Evolutionary conservation across 805 yeast genomes (phyloP).

Genomic region (Starmera caribaea): DNA sequence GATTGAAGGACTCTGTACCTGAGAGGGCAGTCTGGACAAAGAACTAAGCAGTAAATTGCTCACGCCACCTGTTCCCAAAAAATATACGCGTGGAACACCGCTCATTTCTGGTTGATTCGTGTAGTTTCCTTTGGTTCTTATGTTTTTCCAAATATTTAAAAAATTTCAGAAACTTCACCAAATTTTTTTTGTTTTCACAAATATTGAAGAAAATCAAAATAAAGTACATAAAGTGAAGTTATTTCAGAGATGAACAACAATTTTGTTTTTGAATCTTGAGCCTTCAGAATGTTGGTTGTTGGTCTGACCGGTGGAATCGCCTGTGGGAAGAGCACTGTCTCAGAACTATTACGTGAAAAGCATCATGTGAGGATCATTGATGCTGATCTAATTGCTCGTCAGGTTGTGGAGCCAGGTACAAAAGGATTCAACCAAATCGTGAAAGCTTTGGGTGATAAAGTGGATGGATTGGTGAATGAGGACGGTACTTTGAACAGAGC

Average conservation of each 20-base stretch:
- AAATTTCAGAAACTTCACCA: neutral
- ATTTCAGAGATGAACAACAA: neutral
- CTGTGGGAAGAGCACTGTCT: constrained; percentile 92
- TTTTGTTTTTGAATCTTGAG: neutral
- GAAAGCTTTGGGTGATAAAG: constrained; percentile 41
- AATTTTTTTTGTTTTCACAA: neutral
- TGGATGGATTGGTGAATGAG: constrained; percentile 36
- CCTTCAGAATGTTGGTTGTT: constrained; percentile 60
- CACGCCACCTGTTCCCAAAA: constrained; percentile 1
- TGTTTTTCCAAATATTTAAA: too few species aligned
- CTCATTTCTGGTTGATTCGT: too few species aligned
- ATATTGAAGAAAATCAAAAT: neutral
- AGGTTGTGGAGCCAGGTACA: constrained; percentile 75
- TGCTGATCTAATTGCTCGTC: constrained; percentile 84
- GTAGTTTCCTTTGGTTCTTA: too few species aligned
- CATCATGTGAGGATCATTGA: constrained; percentile 60
- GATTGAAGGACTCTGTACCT: neutral
- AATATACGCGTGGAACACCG: neutral
- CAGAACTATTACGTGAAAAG: constrained; percentile 41
- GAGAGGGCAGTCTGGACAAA: neutral
- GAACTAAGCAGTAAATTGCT: neutral
- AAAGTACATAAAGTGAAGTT: neutral
- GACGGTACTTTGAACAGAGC: constrained; percentile 48
- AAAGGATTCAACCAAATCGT: constrained; percentile 62
- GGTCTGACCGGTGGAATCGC: constrained; percentile 99